Evolutionary conservation across 768 basidiomycete species (phyloP), one percentile per base, ranked within the genome.

Genomic region (Trametes meyenii): DNA sequence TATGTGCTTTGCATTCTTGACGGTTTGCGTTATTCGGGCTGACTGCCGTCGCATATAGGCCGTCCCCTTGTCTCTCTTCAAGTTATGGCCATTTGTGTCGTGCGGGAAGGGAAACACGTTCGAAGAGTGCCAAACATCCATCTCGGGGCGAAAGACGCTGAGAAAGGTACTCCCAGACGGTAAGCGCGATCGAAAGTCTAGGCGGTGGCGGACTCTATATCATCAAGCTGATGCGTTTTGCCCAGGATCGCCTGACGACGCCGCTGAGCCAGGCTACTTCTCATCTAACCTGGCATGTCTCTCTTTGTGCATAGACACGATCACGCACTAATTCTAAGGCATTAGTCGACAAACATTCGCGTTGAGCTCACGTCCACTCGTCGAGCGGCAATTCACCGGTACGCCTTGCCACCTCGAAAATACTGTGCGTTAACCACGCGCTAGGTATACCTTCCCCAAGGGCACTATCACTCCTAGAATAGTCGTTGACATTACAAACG

Each of bases 221-320:
- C 26, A 12, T 58, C 5, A 60, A 17, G 21, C 24, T 52, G 35
- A 55, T 8, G 13, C n/a, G 49, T n/a, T n/a, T 23, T 16, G 11
- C 35, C 2, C 58, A 86, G 85, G 85, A 13, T 75, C 77, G 35
- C 81, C 85, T 4, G 85, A 87, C 60, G 86, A 88, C 62, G 78
- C 77, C 61, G 85, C 85, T 1, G 82, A 84, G 14, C 87, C 86
- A 0, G 87, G 87, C 46, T 88, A 87, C 67, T 88, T 88, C 68
- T 79, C 85, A 0, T 80, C 83, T 0, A 86, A 86, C 65, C 72
- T 87, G 39, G 85, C 84, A 61, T 13, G 76, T 16, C 83, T 83
- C 0, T 83, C 83, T 49, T 85, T 84, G 64, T 85, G 85, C 35
- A 23, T 44, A 21, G 21, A 10, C 21, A n/a, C 3, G 24, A 16